phyloP scores from a whole-genome alignment of 2,329 filamentous ascomycete genomes.

The Ophiostoma piceae region DNA sequence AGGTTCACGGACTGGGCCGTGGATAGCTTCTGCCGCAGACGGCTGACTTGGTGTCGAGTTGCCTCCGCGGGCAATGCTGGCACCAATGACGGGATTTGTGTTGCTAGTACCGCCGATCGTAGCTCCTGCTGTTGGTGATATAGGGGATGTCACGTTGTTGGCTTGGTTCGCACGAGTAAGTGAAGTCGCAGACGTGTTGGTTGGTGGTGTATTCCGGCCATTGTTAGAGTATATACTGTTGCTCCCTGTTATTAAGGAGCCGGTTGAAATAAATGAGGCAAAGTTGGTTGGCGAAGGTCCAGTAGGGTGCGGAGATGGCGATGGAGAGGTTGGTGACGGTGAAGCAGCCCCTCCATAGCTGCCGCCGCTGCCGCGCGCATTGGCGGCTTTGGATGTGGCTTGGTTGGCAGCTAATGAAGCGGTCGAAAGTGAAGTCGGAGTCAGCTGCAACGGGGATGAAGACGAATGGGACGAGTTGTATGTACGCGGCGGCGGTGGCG shows the following conservation, averaged over 20 bases:
- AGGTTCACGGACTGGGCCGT: slow-evolving; percentile 55
- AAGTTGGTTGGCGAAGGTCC: not conserved
- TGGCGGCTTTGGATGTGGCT: slow-evolving; percentile 9
- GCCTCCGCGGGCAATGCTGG: not conserved
- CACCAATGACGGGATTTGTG: not conserved
- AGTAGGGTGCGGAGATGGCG: slow-evolving; percentile 2
- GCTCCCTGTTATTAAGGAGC: not conserved
- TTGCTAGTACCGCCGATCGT: slow-evolving; percentile 29
- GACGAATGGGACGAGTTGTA: slow-evolving; percentile 13
- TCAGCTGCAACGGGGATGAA: slow-evolving; percentile 20
- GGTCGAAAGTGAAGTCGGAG: slow-evolving; percentile 21
- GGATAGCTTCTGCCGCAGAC: slow-evolving; percentile 53
- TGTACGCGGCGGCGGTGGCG: slow-evolving; percentile 12
- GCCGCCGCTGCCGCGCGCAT: not conserved
- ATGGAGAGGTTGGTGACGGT: not conserved
- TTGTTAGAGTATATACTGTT: not conserved
- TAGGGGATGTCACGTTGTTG: not conserved
- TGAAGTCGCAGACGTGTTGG: not conserved
- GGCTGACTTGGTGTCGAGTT: slow-evolving; percentile 37
- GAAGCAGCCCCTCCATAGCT: not conserved
- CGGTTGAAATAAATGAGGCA: not conserved
- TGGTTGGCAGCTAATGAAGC: slow-evolving; percentile 19
- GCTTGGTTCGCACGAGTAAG: not conserved
- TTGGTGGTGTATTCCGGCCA: not conserved
- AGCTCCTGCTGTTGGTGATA: not conserved